Conservation (phyloP, 805 yeast genomes). For the Metschnikowia colocasiae region DNA sequence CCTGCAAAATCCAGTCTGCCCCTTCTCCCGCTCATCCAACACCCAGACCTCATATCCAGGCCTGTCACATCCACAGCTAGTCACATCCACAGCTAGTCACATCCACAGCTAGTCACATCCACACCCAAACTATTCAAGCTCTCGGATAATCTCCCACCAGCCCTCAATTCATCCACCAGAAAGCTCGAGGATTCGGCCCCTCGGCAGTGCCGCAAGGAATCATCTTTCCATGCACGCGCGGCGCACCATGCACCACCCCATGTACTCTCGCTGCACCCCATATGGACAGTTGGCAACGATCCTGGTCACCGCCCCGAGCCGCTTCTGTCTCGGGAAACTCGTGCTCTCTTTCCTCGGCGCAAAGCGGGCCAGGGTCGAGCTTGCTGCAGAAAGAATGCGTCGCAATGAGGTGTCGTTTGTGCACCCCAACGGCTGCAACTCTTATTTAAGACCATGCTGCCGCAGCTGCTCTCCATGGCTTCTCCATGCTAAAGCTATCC, state of each 20-base stretch:
- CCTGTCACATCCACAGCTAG: no score
- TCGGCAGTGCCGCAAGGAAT: background rate
- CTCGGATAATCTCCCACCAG: no score
- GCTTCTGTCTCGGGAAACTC: background rate
- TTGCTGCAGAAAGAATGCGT: background rate
- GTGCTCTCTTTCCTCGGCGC: background rate
- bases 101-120: no score
- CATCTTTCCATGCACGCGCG: background rate
- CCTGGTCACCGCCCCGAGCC: background rate
- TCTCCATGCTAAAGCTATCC: background rate
- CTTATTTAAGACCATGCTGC: background rate
- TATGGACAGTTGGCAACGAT: background rate
- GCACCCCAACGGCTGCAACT: background rate
- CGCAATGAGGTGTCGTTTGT: background rate
- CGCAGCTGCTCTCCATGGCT: background rate
- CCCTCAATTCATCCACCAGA: no score
- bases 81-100: no score
- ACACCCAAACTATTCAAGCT: no score
- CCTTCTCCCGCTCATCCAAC: no score
- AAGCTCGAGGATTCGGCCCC: background rate
- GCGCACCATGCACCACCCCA: background rate
- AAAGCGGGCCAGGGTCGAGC: background rate
- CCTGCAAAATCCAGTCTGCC: no score
- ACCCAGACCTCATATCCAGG: no score
- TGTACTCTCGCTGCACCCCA: conserved; percentile 1